Evolutionary conservation across 2,329 filamentous ascomycete species (phyloP).

Genomic region (Penicillium sp.): DNA sequence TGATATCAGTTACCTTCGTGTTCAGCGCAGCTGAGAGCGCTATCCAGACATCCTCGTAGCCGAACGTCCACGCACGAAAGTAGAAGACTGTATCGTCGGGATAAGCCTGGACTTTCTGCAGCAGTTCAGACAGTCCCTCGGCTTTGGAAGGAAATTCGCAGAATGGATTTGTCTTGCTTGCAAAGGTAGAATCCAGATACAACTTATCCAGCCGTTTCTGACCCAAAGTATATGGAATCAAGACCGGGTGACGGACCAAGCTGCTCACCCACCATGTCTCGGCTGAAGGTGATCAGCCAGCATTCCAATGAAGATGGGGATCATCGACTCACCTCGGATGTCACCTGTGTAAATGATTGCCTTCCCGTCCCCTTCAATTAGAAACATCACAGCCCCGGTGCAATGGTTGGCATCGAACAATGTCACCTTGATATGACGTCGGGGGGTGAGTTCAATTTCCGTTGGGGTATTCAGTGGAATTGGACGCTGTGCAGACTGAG

Average conservation of each 20-base stretch:
- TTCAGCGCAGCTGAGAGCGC: slow-evolving; percentile 69
- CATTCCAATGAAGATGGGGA: background rate
- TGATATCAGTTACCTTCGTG: slow-evolving; percentile 51
- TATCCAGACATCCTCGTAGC: slow-evolving; percentile 90
- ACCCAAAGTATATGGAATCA: slow-evolving; percentile 71
- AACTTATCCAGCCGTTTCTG: slow-evolving; percentile 71
- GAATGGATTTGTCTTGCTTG: slow-evolving; percentile 50
- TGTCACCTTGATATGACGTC: slow-evolving; percentile 71
- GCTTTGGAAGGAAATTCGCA: slow-evolving; percentile 62
- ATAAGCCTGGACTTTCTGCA: slow-evolving; percentile 66
- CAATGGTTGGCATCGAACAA: slow-evolving; percentile 92
- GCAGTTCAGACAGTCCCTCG: slow-evolving; percentile 70
- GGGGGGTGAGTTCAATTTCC: slow-evolving; percentile 68
- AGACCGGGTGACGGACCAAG: slow-evolving; percentile 65
- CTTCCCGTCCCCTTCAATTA: slow-evolving; percentile 71
- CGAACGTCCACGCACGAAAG: slow-evolving; percentile 86
- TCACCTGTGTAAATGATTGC: slow-evolving; percentile 87
- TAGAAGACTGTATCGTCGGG: slow-evolving; percentile 75
- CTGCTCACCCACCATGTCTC: slow-evolving; percentile 83
- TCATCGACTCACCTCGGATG: slow-evolving; percentile 56
- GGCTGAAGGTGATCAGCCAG: slow-evolving; percentile 38
- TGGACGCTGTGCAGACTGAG: slow-evolving; percentile 56
- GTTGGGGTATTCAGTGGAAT: slow-evolving; percentile 80
- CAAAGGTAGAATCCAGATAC: slow-evolving; percentile 86
- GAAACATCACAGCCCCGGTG: slow-evolving; percentile 84